Percentiles rank a stretch among this genome's conserved stretches.
Evolutionary conservation across 2,329 filamentous ascomycete species (phyloP).

Genomic region (Chlorencoelia australis): DNA sequence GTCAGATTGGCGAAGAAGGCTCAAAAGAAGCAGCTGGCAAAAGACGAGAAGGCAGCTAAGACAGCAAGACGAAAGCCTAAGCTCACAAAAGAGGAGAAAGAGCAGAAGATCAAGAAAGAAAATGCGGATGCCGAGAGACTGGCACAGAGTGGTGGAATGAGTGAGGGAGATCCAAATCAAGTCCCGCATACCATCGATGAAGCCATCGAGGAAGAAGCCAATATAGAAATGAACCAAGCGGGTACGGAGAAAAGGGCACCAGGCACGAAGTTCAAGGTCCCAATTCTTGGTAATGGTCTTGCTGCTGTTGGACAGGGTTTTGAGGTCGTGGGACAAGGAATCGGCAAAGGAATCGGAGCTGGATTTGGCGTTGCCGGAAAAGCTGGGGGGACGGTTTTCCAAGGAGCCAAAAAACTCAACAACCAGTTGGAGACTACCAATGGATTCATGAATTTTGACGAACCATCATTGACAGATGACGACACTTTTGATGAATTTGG

Average conservation of each 20-base stretch:
- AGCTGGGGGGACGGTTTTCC: slow-evolving; percentile 36
- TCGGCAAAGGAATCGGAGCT: slow-evolving; percentile 20
- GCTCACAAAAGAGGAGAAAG: slow-evolving; percentile 27
- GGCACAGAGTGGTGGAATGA: slow-evolving; percentile 41
- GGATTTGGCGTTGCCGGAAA: slow-evolving; percentile 32
- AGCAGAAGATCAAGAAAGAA: slow-evolving; percentile 19
- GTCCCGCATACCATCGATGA: slow-evolving; percentile 42
- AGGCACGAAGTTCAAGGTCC: slow-evolving; percentile 16
- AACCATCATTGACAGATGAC: slow-evolving; percentile 13
- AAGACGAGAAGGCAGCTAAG: slow-evolving; percentile 36
- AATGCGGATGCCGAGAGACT: slow-evolving; percentile 32
- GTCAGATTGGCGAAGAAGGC: slow-evolving; percentile 71
- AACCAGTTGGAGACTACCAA: slow-evolving; percentile 44
- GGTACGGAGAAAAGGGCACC: slow-evolving; percentile 2
- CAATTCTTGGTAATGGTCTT: slow-evolving; percentile 17
- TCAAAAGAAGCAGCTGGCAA: slow-evolving; percentile 52
- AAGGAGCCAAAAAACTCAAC: slow-evolving; percentile 40
- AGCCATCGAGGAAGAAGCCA: slow-evolving; percentile 32
- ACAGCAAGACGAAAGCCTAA: slow-evolving; percentile 33
- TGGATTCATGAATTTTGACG: slow-evolving; percentile 23
- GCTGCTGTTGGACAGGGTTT: slow-evolving; percentile 22
- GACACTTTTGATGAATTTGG: slow-evolving; percentile 24
- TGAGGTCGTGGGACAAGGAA: slow-evolving; percentile 19
- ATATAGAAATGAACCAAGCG: slow-evolving; percentile 13
- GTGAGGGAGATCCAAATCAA: slow-evolving; percentile 42